Conservation (phyloP, 2,329 filamentous ascomycete genomes). For the Alternaria atra region DNA sequence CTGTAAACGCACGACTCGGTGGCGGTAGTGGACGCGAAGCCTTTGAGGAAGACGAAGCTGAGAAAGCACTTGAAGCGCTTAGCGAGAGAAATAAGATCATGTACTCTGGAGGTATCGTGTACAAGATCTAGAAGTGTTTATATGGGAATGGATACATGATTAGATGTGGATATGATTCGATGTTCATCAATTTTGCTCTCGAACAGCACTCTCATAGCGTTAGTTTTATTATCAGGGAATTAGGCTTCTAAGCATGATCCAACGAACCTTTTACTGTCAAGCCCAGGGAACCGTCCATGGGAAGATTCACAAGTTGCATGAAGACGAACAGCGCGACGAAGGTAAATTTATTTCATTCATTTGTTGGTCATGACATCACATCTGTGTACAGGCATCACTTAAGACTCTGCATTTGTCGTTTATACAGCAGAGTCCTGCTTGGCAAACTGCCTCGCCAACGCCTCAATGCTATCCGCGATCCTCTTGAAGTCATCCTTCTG, state of each 20-base stretch:
- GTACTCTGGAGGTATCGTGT: conserved; percentile 62
- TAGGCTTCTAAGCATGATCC: background rate
- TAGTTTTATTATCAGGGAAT: background rate
- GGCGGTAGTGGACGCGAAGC: conserved; percentile 63
- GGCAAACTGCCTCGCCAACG: conserved; percentile 52
- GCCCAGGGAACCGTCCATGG: no score
- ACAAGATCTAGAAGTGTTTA: conserved; percentile 52
- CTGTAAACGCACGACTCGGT: conserved; percentile 78
- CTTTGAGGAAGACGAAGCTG: conserved; percentile 77
- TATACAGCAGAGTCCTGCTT: conserved; percentile 52
- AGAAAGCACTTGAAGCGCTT: conserved; percentile 80
- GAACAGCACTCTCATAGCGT: background rate
- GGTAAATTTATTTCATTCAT: background rate
- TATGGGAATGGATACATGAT: background rate
- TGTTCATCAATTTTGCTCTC: background rate
- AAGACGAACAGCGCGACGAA: background rate
- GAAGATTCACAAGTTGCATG: background rate
- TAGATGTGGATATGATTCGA: background rate
- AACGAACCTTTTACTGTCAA: background rate
- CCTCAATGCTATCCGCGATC: conserved; percentile 54
- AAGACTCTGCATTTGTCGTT: background rate
- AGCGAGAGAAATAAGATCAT: conserved; percentile 89
- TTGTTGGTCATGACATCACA: background rate
- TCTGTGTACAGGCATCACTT: background rate
- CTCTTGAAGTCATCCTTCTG: conserved; percentile 56